These are phyloP conservation scores for Drosera spatulata DNA, from an alignment of 179 eudicot genomes.

Conservation along the genomic window DNA sequence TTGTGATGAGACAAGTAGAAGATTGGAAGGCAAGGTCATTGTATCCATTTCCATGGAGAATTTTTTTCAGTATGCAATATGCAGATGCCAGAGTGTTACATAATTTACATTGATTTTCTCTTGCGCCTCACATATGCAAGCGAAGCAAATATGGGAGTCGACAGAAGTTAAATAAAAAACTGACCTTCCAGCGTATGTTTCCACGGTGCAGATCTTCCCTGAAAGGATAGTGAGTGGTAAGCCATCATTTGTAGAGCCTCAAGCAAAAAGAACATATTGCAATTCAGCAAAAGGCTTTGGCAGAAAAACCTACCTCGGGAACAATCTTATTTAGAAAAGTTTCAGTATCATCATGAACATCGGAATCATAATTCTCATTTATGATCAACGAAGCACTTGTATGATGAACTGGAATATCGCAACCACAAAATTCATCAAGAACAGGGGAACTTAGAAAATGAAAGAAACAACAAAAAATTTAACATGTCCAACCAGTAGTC, in stretches of 20 bases:
- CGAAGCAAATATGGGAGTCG: too few relatives aligned
- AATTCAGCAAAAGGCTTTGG: background rate
- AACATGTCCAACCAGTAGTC: too few relatives aligned
- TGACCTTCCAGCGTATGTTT: constrained; percentile 88
- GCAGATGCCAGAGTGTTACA: too few relatives aligned
- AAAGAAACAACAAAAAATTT: too few relatives aligned
- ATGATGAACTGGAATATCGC: constrained; percentile 62
- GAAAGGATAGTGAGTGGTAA: constrained; percentile 10
- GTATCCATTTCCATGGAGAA: too few relatives aligned
- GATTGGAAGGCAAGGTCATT: too few relatives aligned
- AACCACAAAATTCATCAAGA: constrained; percentile 1
- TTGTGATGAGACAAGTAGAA: too few relatives aligned
- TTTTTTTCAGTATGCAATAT: too few relatives aligned
- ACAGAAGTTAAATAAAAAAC: constrained; percentile 2
- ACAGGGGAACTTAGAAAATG: too few relatives aligned
- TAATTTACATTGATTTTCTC: too few relatives aligned
- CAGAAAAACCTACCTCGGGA: constrained; percentile 60
- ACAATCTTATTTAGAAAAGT: constrained; percentile 82
- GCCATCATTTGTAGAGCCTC: constrained; percentile 5
- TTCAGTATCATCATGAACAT: constrained; percentile 88
- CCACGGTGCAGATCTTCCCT: constrained; percentile 95
- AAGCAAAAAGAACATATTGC: constrained; percentile 1
- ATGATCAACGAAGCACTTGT: constrained; percentile 96
- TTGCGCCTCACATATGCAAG: too few relatives aligned
- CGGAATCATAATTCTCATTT: constrained; percentile 86